Base-by-base conservation (phyloP, 495 filamentous ascomycete genomes). In the Aspergillus kassunensis region DNA sequence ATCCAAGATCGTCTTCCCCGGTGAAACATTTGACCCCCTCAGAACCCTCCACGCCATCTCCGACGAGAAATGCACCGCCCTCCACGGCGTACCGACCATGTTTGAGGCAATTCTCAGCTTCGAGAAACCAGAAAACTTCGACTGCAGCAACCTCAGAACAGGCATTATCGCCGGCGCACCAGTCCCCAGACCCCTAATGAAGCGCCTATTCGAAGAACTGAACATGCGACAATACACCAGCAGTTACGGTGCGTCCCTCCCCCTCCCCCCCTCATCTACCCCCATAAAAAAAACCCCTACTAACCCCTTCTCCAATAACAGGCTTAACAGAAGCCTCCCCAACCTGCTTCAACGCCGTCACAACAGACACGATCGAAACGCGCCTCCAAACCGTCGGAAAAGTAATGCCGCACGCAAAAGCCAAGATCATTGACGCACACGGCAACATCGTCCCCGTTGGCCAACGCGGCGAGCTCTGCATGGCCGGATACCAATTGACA, bases 71-170 rank as follows among this genome's bases (percentile, higher is more conserved):
- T 89, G 85, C 65, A 87, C 85, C 0, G 85, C 82, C 0, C 70
- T 87, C 1, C 84, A 89, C 60, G 85, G 85, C 40, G 85, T 89
- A 0, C 84, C 85, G 0, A 83, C 85, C 29, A 89, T 89, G 84
- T 85, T 89, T 58, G 83, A 86, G 60, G 77, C 76, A 2, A 73
- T 87, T 18, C 71, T 87, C 36, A 63, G 65, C n/a, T 60, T 84
- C 1, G 73, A 76, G 44, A 74, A 77, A 48, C 79, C 73, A 12
- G 35, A 46, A 12, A 55, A 63, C 24, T 83, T 80, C 45, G 66
- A 74, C 49, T 69, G 71, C 56, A 68, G 72, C 1, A 66, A 72
- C 18, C 67, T 80, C 7, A 73, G 85, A 30, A 88, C 85, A 0
- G 85, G 85, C 5, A 87, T 88, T 47, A 80, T 86, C 33, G 85